phyloP scores from a whole-genome alignment of 2,329 filamentous ascomycete species.

The Tolypocladium pustulatum region DNA sequence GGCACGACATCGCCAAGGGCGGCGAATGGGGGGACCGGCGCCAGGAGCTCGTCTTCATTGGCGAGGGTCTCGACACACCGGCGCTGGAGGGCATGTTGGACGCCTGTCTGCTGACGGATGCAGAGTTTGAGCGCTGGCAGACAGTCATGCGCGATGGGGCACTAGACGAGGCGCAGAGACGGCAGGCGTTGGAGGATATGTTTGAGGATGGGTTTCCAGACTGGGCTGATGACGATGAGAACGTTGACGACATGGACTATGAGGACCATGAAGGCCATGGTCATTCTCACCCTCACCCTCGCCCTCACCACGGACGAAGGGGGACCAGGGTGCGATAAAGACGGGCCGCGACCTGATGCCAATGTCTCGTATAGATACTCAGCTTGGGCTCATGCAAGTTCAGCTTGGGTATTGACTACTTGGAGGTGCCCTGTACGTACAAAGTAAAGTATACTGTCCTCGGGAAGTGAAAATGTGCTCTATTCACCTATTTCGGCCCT shows the following conservation, averaged over 20 bases:
- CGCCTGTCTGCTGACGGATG: constrained; percentile 48
- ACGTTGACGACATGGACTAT: constrained; percentile 16
- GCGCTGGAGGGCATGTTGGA: constrained; percentile 45
- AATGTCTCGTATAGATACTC: background rate
- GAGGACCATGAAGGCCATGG: background rate
- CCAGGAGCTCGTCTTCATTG: constrained; percentile 66
- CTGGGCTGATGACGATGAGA: constrained; percentile 36
- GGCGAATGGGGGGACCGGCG: constrained; percentile 59
- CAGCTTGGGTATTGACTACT: background rate
- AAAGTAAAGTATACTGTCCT: background rate
- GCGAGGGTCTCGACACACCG: constrained; percentile 46
- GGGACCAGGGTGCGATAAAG: background rate
- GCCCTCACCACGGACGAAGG: background rate
- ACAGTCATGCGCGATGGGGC: constrained; percentile 35
- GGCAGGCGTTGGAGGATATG: constrained; percentile 33
- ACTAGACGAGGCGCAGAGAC: constrained; percentile 25
- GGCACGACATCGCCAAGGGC: constrained; percentile 38
- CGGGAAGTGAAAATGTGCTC: background rate
- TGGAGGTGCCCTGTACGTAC: background rate
- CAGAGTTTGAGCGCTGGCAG: constrained; percentile 45
- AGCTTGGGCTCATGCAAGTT: background rate
- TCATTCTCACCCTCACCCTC: background rate
- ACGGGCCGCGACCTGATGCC: background rate
- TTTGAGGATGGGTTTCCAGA: constrained; percentile 52
- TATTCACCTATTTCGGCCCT: too few relatives aligned